A percentile compares a stretch with the other conserved stretches of the same genome.
Conservation (phyloP, 306 rosid genomes). For the Quercus ilex region DNA sequence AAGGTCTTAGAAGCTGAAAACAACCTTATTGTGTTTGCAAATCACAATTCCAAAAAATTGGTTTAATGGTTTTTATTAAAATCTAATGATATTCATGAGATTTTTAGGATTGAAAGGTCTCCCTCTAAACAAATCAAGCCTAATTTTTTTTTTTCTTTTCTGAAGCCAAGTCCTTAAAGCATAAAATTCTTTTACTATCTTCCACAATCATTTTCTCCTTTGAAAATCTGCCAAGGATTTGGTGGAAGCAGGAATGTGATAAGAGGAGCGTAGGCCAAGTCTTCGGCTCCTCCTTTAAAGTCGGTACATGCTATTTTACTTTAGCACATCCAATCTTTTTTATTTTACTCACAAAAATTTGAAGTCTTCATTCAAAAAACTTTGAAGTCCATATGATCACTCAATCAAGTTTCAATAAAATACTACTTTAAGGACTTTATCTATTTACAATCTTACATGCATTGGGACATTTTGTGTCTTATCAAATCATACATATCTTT, state of each 20-base stretch:
- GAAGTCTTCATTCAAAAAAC: neutral
- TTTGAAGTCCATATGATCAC: neutral
- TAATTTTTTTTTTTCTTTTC: no score
- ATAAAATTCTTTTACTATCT: neutral
- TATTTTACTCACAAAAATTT: no score
- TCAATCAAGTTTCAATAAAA: neutral
- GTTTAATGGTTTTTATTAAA: no score
- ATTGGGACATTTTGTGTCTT: no score
- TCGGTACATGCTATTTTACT: neutral
- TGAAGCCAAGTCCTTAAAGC: neutral
- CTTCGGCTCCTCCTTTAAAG: constrained; percentile 26
- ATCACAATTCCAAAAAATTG: no score
- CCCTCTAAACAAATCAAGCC: no score
- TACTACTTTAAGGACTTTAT: neutral
- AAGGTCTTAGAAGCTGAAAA: no score
- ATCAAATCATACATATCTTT: no score
- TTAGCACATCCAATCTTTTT: neutral
- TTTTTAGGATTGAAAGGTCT: no score
- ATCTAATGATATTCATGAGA: no score
- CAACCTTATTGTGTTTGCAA: no score
- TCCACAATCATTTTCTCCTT: neutral
- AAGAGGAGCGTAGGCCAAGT: neutral
- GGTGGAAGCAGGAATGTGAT: neutral
- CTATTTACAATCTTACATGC: neutral
- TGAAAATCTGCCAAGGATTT: neutral